A percentile compares a stretch with the other conserved stretches of the same genome.
phyloP scores from a whole-genome alignment of 2,329 filamentous ascomycete species.

The Diaporthe velutina region DNA sequence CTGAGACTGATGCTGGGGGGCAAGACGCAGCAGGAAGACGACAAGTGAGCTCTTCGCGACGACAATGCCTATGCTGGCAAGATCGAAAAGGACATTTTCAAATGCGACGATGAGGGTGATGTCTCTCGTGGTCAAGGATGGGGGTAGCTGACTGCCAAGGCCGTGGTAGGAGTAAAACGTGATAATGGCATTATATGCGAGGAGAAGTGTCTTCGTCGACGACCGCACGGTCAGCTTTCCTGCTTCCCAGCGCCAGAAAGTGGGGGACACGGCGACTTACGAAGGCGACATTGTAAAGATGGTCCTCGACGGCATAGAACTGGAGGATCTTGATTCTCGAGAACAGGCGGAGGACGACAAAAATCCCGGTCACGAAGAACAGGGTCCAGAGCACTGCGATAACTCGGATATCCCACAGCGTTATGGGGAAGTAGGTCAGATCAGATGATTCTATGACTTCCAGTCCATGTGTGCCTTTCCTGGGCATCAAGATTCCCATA shows the following conservation, averaged over 20 bases:
- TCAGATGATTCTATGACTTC: slow-evolving; percentile 22
- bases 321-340: slow-evolving; percentile 38
- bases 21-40: slow-evolving; percentile 38
- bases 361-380: slow-evolving; percentile 37
- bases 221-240: not conserved
- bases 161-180: slow-evolving; percentile 39
- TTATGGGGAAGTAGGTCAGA: slow-evolving; percentile 35
- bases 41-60: slow-evolving; percentile 37
- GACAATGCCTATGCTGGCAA: slow-evolving; percentile 36
- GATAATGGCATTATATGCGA: slow-evolving; percentile 40
- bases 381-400: slow-evolving; percentile 38
- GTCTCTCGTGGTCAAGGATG: slow-evolving; percentile 34
- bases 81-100: slow-evolving; percentile 39
- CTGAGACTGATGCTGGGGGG: slow-evolving; percentile 36
- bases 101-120: slow-evolving; percentile 34
- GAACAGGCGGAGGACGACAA: slow-evolving; percentile 36
- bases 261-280: slow-evolving; percentile 20
- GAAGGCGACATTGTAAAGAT: slow-evolving; percentile 39
- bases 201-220: slow-evolving; percentile 37
- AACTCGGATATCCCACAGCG: slow-evolving; percentile 33
- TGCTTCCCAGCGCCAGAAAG: not conserved
- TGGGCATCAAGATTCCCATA: slow-evolving; percentile 28
- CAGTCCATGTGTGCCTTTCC: slow-evolving; percentile 31
- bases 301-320: slow-evolving; percentile 39
- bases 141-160: slow-evolving; percentile 37